These are phyloP conservation scores for Volvox reticuliferus DNA, from an alignment of 139 green algal species.

Conservation along the genomic window DNA sequence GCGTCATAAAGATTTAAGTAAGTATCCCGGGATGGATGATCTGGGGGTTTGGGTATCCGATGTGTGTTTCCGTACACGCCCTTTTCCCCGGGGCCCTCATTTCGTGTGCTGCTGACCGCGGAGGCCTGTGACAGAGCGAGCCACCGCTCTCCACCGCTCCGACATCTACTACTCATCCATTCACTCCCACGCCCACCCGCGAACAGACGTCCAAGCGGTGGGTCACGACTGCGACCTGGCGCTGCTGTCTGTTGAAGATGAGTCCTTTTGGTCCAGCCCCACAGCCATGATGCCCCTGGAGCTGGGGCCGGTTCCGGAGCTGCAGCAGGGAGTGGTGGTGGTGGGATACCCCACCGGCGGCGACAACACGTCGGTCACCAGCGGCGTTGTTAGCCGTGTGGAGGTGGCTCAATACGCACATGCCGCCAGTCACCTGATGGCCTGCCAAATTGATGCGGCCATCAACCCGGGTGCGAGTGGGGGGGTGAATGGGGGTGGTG, in stretches of 20 bases:
- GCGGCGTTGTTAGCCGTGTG: conserved; percentile 44
- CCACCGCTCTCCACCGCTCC: neutral
- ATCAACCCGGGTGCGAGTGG: conserved; percentile 67
- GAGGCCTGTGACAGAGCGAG: too few relatives aligned
- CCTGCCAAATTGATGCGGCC: conserved; percentile 79
- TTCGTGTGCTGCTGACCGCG: too few relatives aligned
- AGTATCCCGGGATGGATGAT: too few relatives aligned
- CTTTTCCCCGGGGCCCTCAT: too few relatives aligned
- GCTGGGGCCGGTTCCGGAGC: conserved; percentile 67
- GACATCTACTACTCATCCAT: too few relatives aligned
- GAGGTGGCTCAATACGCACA: conserved; percentile 74
- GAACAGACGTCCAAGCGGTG: conserved; percentile 75
- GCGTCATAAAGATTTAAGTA: too few relatives aligned
- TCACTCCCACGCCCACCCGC: neutral
- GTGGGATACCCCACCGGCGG: conserved; percentile 73
- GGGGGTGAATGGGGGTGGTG: neutral
- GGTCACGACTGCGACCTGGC: conserved; percentile 81
- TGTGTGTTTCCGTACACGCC: too few relatives aligned
- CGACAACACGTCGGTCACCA: conserved; percentile 75
- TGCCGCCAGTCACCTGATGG: conserved; percentile 71
- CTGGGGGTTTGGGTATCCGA: too few relatives aligned
- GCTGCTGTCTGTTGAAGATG: conserved; percentile 71
- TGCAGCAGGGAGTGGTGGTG: conserved; percentile 68
- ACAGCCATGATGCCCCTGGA: conserved; percentile 66
- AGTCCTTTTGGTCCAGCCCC: conserved; percentile 65